These are phyloP conservation scores for Miamiensis avidus DNA, from an alignment of 169 alveolate species.

Conservation along the genomic window DNA sequence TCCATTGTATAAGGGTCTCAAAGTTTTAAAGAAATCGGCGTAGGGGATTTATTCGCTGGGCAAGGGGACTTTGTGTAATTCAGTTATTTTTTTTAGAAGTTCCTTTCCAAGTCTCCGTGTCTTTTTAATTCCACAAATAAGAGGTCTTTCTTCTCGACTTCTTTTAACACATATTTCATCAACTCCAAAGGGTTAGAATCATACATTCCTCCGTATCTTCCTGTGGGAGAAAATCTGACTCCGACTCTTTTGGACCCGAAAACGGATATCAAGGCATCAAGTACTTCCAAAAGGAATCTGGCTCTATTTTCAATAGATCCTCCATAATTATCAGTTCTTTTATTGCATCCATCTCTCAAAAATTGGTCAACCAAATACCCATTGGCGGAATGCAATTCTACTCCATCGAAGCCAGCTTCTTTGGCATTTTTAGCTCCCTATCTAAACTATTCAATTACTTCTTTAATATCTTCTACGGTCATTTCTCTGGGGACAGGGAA, in stretches of 20 bases:
- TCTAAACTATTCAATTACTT: slow-evolving; percentile 29
- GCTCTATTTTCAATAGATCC: slow-evolving; percentile 68
- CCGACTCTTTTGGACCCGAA: slow-evolving; percentile 55
- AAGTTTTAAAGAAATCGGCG: slow-evolving; percentile 4
- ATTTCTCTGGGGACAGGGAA: slow-evolving; percentile 36
- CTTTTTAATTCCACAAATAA: slow-evolving; percentile 37
- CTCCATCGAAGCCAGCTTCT: slow-evolving; percentile 63
- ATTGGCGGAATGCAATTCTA: slow-evolving; percentile 72
- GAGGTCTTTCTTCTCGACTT: slow-evolving; percentile 25
- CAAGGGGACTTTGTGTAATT: neutral
- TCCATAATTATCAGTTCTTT: slow-evolving; percentile 78
- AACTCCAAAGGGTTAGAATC: slow-evolving; percentile 38
- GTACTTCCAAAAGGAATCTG: slow-evolving; percentile 49
- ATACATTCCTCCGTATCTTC: slow-evolving; percentile 42
- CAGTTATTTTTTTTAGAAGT: neutral
- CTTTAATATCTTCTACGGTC: slow-evolving; percentile 30
- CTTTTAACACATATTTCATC: slow-evolving; percentile 15
- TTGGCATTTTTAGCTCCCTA: slow-evolving; percentile 36
- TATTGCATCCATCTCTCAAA: slow-evolving; percentile 50
- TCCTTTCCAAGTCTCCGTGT: neutral
- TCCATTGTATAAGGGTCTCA: slow-evolving; percentile 14
- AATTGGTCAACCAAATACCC: slow-evolving; percentile 60
- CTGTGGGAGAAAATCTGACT: slow-evolving; percentile 38
- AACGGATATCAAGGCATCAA: slow-evolving; percentile 50
- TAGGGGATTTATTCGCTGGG: slow-evolving; percentile 1